These are phyloP conservation scores for Pseudomonodictys pantanalensis DNA, from an alignment of 495 filamentous ascomycete species.

Conservation along the genomic window DNA sequence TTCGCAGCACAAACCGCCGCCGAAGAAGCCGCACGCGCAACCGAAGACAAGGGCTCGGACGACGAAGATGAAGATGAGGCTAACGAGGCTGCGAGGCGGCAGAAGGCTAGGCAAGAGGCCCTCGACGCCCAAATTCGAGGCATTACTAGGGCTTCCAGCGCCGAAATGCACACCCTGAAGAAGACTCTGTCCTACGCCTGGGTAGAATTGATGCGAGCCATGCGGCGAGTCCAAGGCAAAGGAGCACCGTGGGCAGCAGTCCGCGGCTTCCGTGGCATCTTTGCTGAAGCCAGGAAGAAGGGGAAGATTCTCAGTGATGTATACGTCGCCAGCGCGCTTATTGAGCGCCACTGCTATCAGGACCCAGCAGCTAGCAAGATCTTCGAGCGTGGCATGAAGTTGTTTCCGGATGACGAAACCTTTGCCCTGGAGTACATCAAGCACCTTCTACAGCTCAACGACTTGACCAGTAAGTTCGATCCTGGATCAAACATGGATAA, in stretches of 20 bases:
- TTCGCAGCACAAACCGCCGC: slow-evolving; percentile 32
- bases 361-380: slow-evolving; percentile 88
- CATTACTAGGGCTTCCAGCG: slow-evolving; percentile 65
- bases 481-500: not conserved
- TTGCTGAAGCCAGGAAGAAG: slow-evolving; percentile 77
- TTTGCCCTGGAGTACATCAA: slow-evolving; percentile 94
- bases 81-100: slow-evolving; percentile 54
- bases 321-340: slow-evolving; percentile 84
- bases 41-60: slow-evolving; percentile 39
- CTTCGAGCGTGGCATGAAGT: slow-evolving; percentile 86
- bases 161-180: slow-evolving; percentile 68
- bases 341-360: slow-evolving; percentile 94
- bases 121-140: slow-evolving; percentile 59
- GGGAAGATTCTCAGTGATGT: slow-evolving; percentile 89
- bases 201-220: slow-evolving; percentile 90
- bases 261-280: slow-evolving; percentile 75
- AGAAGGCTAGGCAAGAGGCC: slow-evolving; percentile 34
- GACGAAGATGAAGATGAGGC: slow-evolving; percentile 52
- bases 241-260: slow-evolving; percentile 64
- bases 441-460: slow-evolving; percentile 84
- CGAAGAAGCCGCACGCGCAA: slow-evolving; percentile 32
- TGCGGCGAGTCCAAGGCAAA: slow-evolving; percentile 92
- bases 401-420: slow-evolving; percentile 87
- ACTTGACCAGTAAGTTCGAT: slow-evolving; percentile 77
- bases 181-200: slow-evolving; percentile 83